Percentiles rank a stretch among this genome's conserved stretches.
These are phyloP conservation scores for Dalbergia oliveri DNA, from an alignment of 306 rosid species.

Conservation along the genomic window DNA sequence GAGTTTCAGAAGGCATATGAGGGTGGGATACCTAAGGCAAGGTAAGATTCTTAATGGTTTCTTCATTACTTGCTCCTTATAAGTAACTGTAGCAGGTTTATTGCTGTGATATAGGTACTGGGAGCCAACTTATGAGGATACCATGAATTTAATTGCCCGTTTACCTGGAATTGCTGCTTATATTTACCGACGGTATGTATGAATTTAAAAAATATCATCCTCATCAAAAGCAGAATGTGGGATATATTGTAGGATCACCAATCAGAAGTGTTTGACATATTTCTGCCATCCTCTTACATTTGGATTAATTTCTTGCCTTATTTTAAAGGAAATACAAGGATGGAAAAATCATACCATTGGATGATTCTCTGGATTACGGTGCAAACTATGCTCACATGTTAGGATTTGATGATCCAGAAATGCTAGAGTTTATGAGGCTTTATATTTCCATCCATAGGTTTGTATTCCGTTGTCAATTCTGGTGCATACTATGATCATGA, in stretches of 20 bases:
- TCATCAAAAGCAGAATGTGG: constrained; percentile 14
- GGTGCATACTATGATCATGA: constrained; percentile 7
- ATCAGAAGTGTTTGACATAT: constrained; percentile 17
- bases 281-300: constrained; percentile 41
- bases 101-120: constrained; percentile 72
- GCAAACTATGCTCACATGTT: constrained; percentile 92
- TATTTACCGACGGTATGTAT: constrained; percentile 78
- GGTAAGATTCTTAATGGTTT: constrained; percentile 51
- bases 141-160: constrained; percentile 89
- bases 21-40: constrained; percentile 81
- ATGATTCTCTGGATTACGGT: constrained; percentile 94
- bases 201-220: constrained; percentile 46
- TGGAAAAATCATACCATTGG: constrained; percentile 71
- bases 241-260: constrained; percentile 30
- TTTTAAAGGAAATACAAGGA: constrained; percentile 86
- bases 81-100: constrained; percentile 40
- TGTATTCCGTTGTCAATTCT: constrained; percentile 45
- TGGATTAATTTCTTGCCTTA: constrained; percentile 37
- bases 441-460: constrained; percentile 95
- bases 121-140: constrained; percentile 99
- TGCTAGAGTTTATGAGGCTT: constrained; percentile 96
- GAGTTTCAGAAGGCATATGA: constrained; percentile 94
- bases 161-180: constrained; percentile 92
- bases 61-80: constrained; percentile 37
- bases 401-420: constrained; percentile 89